Conservation (phyloP, 179 eudicot species). For the Silene noctiflora region DNA sequence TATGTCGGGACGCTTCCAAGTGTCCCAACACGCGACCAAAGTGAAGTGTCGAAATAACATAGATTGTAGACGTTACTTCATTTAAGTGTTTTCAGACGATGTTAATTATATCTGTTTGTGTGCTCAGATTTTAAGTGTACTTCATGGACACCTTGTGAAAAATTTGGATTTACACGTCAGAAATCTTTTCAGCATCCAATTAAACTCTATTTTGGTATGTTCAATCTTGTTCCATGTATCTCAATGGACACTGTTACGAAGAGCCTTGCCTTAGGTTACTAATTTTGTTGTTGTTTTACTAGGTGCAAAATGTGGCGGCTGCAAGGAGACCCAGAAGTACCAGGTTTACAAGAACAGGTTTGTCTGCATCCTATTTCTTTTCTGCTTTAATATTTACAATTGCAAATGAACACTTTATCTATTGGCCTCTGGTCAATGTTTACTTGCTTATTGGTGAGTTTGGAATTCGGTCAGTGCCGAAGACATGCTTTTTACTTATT, state of each 20-base stretch:
- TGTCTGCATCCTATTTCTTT: slow-evolving; percentile 1
- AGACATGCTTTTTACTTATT: not conserved
- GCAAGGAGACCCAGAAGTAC: slow-evolving; percentile 76
- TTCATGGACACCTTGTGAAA: slow-evolving; percentile 60
- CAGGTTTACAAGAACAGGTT: slow-evolving; percentile 75
- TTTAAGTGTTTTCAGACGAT: not conserved
- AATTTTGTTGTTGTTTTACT: slow-evolving; percentile 12
- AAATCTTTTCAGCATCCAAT: slow-evolving; percentile 83
- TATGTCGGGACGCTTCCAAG: too few relatives aligned
- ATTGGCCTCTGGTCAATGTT: not conserved
- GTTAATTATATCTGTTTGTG: slow-evolving; percentile 15
- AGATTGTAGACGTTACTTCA: not conserved
- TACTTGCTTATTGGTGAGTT: not conserved
- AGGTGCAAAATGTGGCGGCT: slow-evolving; percentile 91
- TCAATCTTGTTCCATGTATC: slow-evolving; percentile 4
- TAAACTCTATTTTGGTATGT: slow-evolving; percentile 81
- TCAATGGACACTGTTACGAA: not conserved
- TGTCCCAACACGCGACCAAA: too few relatives aligned
- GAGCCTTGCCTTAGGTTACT: slow-evolving; percentile 12
- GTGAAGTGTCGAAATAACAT: too few relatives aligned
- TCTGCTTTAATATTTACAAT: not conserved
- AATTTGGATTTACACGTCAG: slow-evolving; percentile 61
- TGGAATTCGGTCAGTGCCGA: not conserved
- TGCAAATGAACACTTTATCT: not conserved
- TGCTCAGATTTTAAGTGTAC: slow-evolving; percentile 69